Base-by-base conservation (phyloP, 2,329 filamentous ascomycete species). In the Emericellopsis atlantica region DNA sequence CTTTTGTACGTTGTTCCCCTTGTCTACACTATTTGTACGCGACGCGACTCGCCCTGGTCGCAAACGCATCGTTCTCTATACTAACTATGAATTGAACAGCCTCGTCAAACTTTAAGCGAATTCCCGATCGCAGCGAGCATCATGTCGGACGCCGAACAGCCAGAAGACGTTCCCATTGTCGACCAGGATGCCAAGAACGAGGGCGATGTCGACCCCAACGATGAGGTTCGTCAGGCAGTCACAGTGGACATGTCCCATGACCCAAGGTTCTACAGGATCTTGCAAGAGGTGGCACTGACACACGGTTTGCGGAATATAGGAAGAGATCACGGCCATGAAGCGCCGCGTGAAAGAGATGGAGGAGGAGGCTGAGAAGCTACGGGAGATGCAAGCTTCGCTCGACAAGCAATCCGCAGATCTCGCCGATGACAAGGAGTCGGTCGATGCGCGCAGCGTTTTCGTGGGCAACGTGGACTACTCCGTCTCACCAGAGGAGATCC, bases 401-500 rank as follows among this genome's bases (percentile, higher is more conserved):
- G 90, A 96, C 59, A 80, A 89, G 58, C 84, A 92, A 54, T 81
- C 79, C 47, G 80, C 87, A 48, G 85, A 85, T 51, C 72, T 92
- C 46, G 78, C 83, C 49, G 92, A 96, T 58, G 88, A 89, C 67
- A 94, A 93, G 64, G 89, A 95, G 60, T 93, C 95, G 51, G 80
- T 98, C 44, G 92, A 98, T 64, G 81, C 81, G 50, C 81, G 92
- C 54, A 95, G 88, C 65, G 88, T 98, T 62, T 98, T 98, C 60
- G 92, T 98, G 36, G 92, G 92, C 51, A 98, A 98, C 53, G 92
- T 98, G 49, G 92, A 98, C 65, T 98, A 98, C 63, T 89, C 86
- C 46, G 89, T 90, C 18, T 93, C 88, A 23, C 92, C 92, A 3
- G 92, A 98, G 65, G 92, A 98, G 68, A 44, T 98, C 44, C 92